A percentile compares a stretch with the other conserved stretches of the same genome.
These are phyloP conservation scores for Aspergillus amoenus DNA, from an alignment of 2,329 filamentous ascomycete genomes.

Conservation along the genomic window DNA sequence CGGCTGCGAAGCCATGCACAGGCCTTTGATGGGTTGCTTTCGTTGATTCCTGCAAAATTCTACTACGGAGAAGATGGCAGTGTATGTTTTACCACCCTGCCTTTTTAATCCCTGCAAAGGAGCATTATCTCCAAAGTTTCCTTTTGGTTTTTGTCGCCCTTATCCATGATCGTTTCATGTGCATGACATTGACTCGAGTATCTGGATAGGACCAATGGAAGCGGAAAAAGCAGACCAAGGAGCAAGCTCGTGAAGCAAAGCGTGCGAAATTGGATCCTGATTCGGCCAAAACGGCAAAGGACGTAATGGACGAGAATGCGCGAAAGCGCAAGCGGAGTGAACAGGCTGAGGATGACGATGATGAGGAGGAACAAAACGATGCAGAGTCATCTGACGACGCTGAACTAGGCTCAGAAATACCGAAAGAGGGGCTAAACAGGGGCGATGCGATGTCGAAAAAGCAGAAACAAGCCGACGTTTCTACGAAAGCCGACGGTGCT, in stretches of 20 bases:
- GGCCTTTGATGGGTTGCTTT: slow-evolving; percentile 83
- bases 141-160: slow-evolving; percentile 16
- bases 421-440: slow-evolving; percentile 62
- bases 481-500: slow-evolving; percentile 24
- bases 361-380: slow-evolving; percentile 9
- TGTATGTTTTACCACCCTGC: slow-evolving; percentile 56
- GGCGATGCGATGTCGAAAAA: slow-evolving; percentile 48
- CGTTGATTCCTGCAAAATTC: slow-evolving; percentile 83
- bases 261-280: slow-evolving; percentile 89
- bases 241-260: slow-evolving; percentile 78
- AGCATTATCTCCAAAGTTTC: slow-evolving; percentile 7
- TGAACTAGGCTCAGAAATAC: slow-evolving; percentile 48
- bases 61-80: slow-evolving; percentile 86
- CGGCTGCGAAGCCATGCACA: slow-evolving; percentile 58
- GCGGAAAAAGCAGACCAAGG: slow-evolving; percentile 93
- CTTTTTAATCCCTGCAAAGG: slow-evolving; percentile 13
- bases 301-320: slow-evolving; percentile 84
- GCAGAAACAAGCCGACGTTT: slow-evolving; percentile 51
- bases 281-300: slow-evolving; percentile 85
- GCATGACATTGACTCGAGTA: slow-evolving; percentile 17
- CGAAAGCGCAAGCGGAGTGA: slow-evolving; percentile 76
- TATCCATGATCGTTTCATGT: slow-evolving; percentile 1
- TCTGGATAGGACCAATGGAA: slow-evolving; percentile 79
- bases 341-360: slow-evolving; percentile 45
- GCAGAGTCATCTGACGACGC: slow-evolving; percentile 45